phyloP scores from a whole-genome alignment of 768 basidiomycete species.

The Ephemerocybe angulata region DNA sequence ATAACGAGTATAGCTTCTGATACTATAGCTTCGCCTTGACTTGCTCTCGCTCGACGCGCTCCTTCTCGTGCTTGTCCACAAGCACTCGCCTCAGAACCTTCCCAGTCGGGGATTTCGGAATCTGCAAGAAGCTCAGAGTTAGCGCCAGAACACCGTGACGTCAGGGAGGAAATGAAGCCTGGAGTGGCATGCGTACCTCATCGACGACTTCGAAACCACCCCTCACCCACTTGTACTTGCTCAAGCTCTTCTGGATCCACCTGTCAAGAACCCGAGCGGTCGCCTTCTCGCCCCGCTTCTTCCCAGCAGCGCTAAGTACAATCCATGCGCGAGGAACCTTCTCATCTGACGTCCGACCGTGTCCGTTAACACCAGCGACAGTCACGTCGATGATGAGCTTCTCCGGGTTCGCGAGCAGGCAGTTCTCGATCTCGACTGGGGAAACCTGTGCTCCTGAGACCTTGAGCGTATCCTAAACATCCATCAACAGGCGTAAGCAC shows the following conservation, averaged over 20 bases:
- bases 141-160: conserved; percentile 1
- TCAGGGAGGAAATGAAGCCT: no score
- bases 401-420: conserved; percentile 57
- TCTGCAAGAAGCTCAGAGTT: conserved; percentile 33
- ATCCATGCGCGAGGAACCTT: conserved; percentile 78
- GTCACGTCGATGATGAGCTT: conserved; percentile 59
- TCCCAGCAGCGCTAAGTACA: conserved; percentile 57
- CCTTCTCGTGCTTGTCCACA: conserved; percentile 53
- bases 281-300: conserved; percentile 38
- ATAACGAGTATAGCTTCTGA: background rate
- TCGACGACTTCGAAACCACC: conserved; percentile 67
- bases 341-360: conserved; percentile 65
- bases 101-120: conserved; percentile 73
- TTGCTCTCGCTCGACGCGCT: conserved; percentile 22
- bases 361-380: conserved; percentile 70
- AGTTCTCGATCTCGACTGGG: conserved; percentile 72
- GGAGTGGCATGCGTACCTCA: conserved; percentile 46
- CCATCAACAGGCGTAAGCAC: background rate
- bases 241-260: conserved; percentile 62
- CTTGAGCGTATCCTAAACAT: conserved; percentile 67
- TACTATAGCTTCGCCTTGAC: conserved; percentile 30
- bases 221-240: conserved; percentile 72
- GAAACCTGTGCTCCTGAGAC: conserved; percentile 79
- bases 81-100: conserved; percentile 63
- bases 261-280: conserved; percentile 47